A percentile compares a stretch with the other conserved stretches of the same genome.
phyloP scores from a whole-genome alignment of 2,329 filamentous ascomycete genomes.

The Neofusicoccum parvum region DNA sequence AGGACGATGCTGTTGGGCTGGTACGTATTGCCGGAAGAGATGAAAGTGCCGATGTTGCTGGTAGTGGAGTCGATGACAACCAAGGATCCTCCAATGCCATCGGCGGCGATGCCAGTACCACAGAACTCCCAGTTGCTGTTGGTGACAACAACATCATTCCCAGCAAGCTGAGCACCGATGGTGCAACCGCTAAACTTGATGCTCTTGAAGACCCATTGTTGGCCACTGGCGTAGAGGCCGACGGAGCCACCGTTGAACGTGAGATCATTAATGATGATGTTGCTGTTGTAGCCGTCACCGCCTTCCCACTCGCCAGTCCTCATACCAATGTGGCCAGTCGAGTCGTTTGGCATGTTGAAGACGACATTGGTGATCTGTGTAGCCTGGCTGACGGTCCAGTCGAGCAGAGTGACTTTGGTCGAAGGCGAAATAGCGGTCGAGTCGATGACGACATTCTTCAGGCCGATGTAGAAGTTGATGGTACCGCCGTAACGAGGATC shows the following conservation, averaged over 20 bases:
- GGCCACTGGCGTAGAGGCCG: slow-evolving; percentile 35
- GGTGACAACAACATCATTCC: slow-evolving; percentile 13
- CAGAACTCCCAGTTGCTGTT: slow-evolving; percentile 12
- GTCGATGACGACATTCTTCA: slow-evolving; percentile 33
- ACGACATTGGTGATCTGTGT: slow-evolving; percentile 31
- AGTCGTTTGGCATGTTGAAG: slow-evolving; percentile 37
- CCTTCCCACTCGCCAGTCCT: slow-evolving; percentile 37
- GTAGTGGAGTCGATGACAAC: slow-evolving; percentile 14
- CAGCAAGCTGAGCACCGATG: slow-evolving; percentile 2
- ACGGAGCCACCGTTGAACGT: slow-evolving; percentile 24
- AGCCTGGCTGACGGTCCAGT: slow-evolving; percentile 34
- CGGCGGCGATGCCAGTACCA: slow-evolving; percentile 6
- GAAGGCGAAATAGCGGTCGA: slow-evolving; percentile 26
- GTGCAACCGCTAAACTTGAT: slow-evolving; percentile 23
- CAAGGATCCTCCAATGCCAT: background rate
- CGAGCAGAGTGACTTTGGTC: slow-evolving; percentile 26
- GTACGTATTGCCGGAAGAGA: background rate
- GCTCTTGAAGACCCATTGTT: slow-evolving; percentile 40
- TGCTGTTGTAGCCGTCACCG: slow-evolving; percentile 28
- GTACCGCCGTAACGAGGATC: slow-evolving; percentile 25
- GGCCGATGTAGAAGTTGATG: slow-evolving; percentile 32
- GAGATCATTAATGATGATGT: slow-evolving; percentile 26
- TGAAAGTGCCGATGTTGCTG: slow-evolving; percentile 3
- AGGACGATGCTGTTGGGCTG: slow-evolving; percentile 18
- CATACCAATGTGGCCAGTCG: slow-evolving; percentile 40